Base-by-base conservation (phyloP, 352 stramenopile genomes). In the Pythium folliculosum region DNA sequence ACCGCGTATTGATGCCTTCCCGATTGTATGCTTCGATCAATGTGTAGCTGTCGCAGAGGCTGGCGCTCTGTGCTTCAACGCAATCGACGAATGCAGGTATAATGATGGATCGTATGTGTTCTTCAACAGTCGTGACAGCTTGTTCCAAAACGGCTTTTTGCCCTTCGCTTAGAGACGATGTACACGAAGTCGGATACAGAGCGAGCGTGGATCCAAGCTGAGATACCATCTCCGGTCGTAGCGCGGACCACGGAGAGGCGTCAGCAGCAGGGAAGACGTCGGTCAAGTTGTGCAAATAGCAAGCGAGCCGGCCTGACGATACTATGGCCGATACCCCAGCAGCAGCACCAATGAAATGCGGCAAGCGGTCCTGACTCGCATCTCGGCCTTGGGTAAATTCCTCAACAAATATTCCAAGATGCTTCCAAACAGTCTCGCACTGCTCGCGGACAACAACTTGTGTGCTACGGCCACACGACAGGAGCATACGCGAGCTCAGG, bases 1-100 rank as follows among this genome's bases (percentile, higher is more conserved):
- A 86, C 2, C 78, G 69, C 10, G 78, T 61, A 52, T 91, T 91
- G 32, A 93, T 81, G 0, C 84, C 84, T 22, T 76, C 73, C 22
- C 47, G 56, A 54, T 93, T 82, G 5, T 90, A 44, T 8, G 75
- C 71, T 6, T 56, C 43, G 9, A 70, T 84, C 19, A 93, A 30
- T 9, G 82, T 74, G 13, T 22, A 57, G 22, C 71, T 84, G 51
- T 90, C 81, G 52, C 76, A 60, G 2, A 82, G 55, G 35, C 71
- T 47, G 16, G 73, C 23, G 9, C 40, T 59, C 16, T 67, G 67
- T 13, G 68, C 67, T 54, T 91, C 82, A 2, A 89, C 51, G 13
- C 72, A 60, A 16, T 64, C 57, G 16, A 91, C 75, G 65, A 89
- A 86, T 38, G 69, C 61, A 0, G 84, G 82, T 7, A 89, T 69